Evolutionary conservation across 148 eudicot genomes (phyloP), one percentile per base, ranked within the genome.

Genomic region (Suaeda aralocaspica): DNA sequence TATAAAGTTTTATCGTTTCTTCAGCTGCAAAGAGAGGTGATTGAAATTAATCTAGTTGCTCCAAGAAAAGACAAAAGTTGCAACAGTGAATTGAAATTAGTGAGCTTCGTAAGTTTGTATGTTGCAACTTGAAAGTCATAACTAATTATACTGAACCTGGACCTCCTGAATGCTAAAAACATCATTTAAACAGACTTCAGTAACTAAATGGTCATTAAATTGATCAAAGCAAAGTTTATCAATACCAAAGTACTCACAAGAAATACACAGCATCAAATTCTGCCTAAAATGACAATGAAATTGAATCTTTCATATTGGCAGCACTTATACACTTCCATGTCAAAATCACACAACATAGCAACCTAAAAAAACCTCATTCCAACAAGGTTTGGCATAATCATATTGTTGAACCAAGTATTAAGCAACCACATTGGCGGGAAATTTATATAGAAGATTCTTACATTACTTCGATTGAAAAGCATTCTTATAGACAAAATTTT

Each of bases 1-100:
- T 79, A 77, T 88, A 86, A 55, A 88, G 25, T 75, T 41, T 73
- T 39, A 74, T 59, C 89, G 74, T 79, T 16, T n/a, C 74, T 66
- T 56, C 30, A 71, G 80, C 98, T 92, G 80, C 69, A 86, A 60
- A 59, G 14, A 46, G 48, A 64, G 63, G 44, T 44, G 36, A 68
- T 6, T 45, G 31, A 21, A 15, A n/a, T 53, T 52, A 73, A 59
- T 29, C 41, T 46, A 74, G 31, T 51, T 49, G 70, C 29, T 52
- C 65, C 57, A 31, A 26, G 6, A 39, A 41, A 25, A 6, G 5
- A 60, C 3, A 16, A 13, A 48, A 31, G 25, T 16, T n/a, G 36
- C 39, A 63, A 16, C 12, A 46, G 13, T 25, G 13, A 49, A 36
- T 36, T 36, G 41, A 36, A 4, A 36, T 36, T 8, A 8, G 8